These are phyloP conservation scores for Verticillium longisporum DNA, from an alignment of 2,329 filamentous ascomycete species.

Conservation along the genomic window DNA sequence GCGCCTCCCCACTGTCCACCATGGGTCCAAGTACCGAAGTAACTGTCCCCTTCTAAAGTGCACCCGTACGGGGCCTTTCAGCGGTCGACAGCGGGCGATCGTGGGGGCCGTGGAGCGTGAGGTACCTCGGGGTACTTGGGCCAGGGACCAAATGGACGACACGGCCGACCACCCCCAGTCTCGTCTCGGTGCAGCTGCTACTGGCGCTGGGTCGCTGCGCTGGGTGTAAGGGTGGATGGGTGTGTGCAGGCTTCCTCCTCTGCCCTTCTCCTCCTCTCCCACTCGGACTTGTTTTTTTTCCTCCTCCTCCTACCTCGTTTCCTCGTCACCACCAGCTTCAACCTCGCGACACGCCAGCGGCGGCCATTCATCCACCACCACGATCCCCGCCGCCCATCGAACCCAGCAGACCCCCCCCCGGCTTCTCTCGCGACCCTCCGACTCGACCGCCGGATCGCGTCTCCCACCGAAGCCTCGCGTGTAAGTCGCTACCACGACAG, in stretches of 20 bases:
- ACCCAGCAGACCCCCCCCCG: neutral
- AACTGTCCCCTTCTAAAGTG: neutral
- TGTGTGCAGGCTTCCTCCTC: conserved; percentile 22
- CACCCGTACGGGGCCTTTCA: neutral
- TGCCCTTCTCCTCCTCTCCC: conserved; percentile 19
- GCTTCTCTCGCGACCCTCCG: neutral
- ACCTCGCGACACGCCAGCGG: conserved; percentile 6
- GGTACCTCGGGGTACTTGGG: neutral
- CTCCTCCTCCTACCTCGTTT: conserved; percentile 10
- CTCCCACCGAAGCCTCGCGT: conserved; percentile 9
- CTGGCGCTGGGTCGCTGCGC: neutral
- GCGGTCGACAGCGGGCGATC: neutral
- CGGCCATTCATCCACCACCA: conserved; percentile 5
- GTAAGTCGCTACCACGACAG: conserved; percentile 9
- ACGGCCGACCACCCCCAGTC: neutral
- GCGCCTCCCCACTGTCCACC: neutral
- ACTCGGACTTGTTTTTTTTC: conserved; percentile 17
- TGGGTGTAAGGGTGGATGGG: conserved; percentile 2
- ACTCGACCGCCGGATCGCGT: conserved; percentile 5
- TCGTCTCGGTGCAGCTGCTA: neutral
- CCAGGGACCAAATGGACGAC: neutral
- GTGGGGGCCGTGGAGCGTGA: neutral
- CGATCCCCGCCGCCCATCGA: neutral
- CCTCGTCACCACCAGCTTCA: conserved; percentile 9
- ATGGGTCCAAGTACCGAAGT: neutral